Base-by-base conservation (phyloP, 164 flowering plant genomes). In the Aristolochia fimbriata region DNA sequence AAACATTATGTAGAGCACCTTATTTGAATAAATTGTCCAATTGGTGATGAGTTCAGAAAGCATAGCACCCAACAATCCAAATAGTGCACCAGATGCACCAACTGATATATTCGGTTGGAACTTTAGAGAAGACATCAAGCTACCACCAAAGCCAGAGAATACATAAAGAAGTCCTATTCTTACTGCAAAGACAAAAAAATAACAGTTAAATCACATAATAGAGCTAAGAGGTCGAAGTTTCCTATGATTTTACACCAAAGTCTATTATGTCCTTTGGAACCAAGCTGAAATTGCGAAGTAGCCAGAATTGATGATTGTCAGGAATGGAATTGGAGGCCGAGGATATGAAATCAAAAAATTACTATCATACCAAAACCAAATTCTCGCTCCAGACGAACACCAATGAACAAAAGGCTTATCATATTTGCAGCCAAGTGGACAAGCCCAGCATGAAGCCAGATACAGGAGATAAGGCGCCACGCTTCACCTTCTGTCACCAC, bases 341-440 rank as follows among this genome's bases (percentile, higher is more conserved):
- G 43, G 10, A 3, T 37, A 6, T 37, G 27, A 55, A 55, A 23
- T 20, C 58, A 11, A 24, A 17, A 24, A 23, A 23, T 6, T 58
- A n/a, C 17, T 6, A 33, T 23, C 83, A 7, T 79, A 87, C 95
- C 74, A 65, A 86, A 85, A 2, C 96, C 96, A 68, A 88, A 88
- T 71, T 88, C 86, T 65, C 81, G 90, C 72, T 88, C 96, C 51
- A 88, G 88, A 15, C 90, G 92, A 51, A 86, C 80, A 30, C 92
- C 96, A 55, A 88, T 82, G 62, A 88, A 80, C 2, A 88, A 8
- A 21, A 88, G 85, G 66, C 96, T 84, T 74, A 83, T 67, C 92
- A 88, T 88, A 59, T 87, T 87, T 47, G 89, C 85, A 62, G 83
- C 76, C 14, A 87, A 17, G 67, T 87, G 96, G 61, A 87, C 62